A percentile compares a stretch with the other conserved stretches of the same genome.
These are phyloP conservation scores for Acacia crassicarpa DNA, from an alignment of 306 rosid genomes.

Conservation along the genomic window DNA sequence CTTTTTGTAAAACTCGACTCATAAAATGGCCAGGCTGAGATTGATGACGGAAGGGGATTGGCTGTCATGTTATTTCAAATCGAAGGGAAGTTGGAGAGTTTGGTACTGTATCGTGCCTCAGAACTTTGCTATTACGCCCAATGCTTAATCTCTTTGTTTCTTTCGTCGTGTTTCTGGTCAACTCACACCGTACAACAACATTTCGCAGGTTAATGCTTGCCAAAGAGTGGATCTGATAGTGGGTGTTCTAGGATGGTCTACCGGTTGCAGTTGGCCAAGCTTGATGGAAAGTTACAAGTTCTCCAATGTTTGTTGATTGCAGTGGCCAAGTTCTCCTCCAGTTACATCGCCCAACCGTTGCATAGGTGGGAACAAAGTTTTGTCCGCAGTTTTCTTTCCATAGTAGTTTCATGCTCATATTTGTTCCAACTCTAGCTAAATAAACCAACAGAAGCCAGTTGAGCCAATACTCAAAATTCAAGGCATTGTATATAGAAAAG, in stretches of 20 bases:
- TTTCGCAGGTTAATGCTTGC: constrained; percentile 67
- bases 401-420: constrained; percentile 43
- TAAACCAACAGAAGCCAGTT: constrained; percentile 54
- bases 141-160: constrained; percentile 13
- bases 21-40: constrained; percentile 85
- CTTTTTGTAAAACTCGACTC: constrained; percentile 27
- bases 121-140: constrained; percentile 2
- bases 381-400: constrained; percentile 56
- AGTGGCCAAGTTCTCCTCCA: constrained; percentile 1
- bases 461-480: constrained; percentile 49
- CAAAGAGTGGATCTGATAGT: constrained; percentile 62
- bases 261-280: constrained; percentile 96
- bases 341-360: constrained; percentile 29
- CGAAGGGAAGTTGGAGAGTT: constrained; percentile 68
- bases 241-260: constrained; percentile 96
- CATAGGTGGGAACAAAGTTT: constrained; percentile 66
- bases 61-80: constrained; percentile 88
- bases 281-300: constrained; percentile 49
- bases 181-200: constrained; percentile 23
- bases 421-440: constrained; percentile 54
- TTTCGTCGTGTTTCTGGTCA: constrained; percentile 23
- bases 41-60: constrained; percentile 90
- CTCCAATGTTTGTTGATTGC: constrained; percentile 58
- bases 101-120: constrained; percentile 58
- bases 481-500: constrained; percentile 81